phyloP scores from a whole-genome alignment of 768 basidiomycete species.

The Suillus occidentalis region DNA sequence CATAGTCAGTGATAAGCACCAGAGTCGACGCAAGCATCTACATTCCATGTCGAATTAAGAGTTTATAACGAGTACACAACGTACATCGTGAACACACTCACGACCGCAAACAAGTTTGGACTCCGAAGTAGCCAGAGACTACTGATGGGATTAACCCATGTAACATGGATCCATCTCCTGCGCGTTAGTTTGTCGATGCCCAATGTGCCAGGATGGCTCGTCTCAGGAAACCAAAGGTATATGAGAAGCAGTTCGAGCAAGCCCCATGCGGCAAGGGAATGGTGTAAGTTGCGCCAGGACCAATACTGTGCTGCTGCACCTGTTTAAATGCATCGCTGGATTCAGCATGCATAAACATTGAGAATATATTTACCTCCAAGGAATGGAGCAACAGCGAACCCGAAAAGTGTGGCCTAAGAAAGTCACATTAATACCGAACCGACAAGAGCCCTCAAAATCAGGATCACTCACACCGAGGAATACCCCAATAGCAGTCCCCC shows the following conservation, averaged over 20 bases:
- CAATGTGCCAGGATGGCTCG: conserved; percentile 57
- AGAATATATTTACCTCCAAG: conserved; percentile 43
- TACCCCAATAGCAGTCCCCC: conserved; percentile 58
- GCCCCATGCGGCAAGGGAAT: conserved; percentile 41
- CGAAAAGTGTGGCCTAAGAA: conserved; percentile 47
- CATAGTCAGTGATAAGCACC: not conserved
- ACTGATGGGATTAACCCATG: conserved; percentile 58
- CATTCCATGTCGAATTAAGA: not conserved
- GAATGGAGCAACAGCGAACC: conserved; percentile 62
- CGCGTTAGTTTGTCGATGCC: conserved; percentile 49
- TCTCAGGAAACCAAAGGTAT: conserved; percentile 58
- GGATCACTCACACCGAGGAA: conserved; percentile 47
- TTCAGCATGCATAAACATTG: not conserved
- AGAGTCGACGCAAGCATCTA: conserved; percentile 3
- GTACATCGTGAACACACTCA: conserved; percentile 30
- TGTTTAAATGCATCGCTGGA: conserved; percentile 13
- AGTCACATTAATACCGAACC: not conserved
- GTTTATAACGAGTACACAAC: not conserved
- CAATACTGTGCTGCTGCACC: conserved; percentile 55
- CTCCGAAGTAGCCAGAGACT: conserved; percentile 53
- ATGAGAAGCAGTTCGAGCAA: conserved; percentile 42
- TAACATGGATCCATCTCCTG: conserved; percentile 29
- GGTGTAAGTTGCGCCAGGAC: conserved; percentile 68
- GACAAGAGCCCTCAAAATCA: conserved; percentile 9
- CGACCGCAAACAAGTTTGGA: conserved; percentile 57